Conservation (phyloP, 768 basidiomycete genomes). For the Suillus subaureus region DNA sequence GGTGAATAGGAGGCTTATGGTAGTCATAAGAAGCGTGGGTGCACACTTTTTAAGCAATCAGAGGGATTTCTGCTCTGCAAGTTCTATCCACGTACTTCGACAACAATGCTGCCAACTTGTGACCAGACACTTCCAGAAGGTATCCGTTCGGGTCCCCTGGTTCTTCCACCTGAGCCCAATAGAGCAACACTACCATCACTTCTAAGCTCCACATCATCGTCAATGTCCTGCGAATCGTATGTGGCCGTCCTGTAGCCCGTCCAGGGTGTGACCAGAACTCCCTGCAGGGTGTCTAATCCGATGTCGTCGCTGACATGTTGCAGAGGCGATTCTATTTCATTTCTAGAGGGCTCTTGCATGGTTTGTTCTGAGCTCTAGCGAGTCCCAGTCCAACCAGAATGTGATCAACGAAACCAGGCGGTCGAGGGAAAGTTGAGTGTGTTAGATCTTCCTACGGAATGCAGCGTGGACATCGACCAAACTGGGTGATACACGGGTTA, state of each 20-base stretch:
- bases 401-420: not conserved
- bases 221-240: slow-evolving; percentile 37
- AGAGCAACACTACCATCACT: slow-evolving; percentile 50
- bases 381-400: not conserved
- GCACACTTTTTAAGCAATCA: slow-evolving; percentile 59
- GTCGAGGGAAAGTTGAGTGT: not conserved
- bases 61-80: not conserved
- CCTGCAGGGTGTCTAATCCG: slow-evolving; percentile 37
- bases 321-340: not conserved
- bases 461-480: not conserved
- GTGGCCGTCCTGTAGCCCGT: slow-evolving; percentile 17
- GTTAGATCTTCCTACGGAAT: not conserved
- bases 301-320: slow-evolving; percentile 18
- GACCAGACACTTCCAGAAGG: slow-evolving; percentile 43
- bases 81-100: slow-evolving; percentile 56
- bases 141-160: slow-evolving; percentile 28
- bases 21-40: slow-evolving; percentile 83
- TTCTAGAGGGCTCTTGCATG: not conserved
- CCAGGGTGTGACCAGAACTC: slow-evolving; percentile 25
- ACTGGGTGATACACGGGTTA: not conserved
- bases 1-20: slow-evolving; percentile 84
- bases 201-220: slow-evolving; percentile 33
- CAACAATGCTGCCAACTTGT: slow-evolving; percentile 61
- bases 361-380: not conserved
- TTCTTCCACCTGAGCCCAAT: slow-evolving; percentile 37